Evolutionary conservation across 345 rosid genomes (phyloP), one percentile per base, ranked within the genome.

Genomic region (Eucalyptus cloeziana): DNA sequence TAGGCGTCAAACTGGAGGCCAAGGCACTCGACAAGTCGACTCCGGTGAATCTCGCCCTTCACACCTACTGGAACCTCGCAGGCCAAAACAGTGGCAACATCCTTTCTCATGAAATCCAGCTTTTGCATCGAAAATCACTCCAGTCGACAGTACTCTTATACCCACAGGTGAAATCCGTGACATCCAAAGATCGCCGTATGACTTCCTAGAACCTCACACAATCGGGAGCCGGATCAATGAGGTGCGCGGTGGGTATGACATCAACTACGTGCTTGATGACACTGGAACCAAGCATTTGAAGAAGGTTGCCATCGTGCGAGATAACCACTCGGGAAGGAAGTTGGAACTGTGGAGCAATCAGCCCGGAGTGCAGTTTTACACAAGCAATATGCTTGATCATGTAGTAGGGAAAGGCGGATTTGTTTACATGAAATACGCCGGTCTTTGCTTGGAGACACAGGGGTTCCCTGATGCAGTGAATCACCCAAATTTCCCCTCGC

Each of bases 391-490:
- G 94, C 3, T 97, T 91, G 90, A 90, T 21, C 27, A 90, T 40
- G 95, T 91, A 10, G 87, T 86, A 37, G 98, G 99, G 24, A 96
- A 95, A 93, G 94, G 45, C 22, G 91, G 94, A n/a, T 79, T 80
- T 43, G 93, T 94, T n/a, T 98, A 95, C 87, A 10, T 51, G 12
- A 92, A 92, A 49, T 89, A 94, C 86, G 98, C 92, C 1, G 99
- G 95, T 7, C 24, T 96, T 51, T 92, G 95, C 88, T 90, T 95
- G 92, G 96, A 97, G 96, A 96, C 98, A 67, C 99, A 94, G 88
- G 99, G 96, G 6, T 97, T 96, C 44, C 99, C 98, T 0, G 97
- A 96, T 90, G 90, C 98, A 1, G 99, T 98, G 31, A 95, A 98
- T 88, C 95, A 95, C 30, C 93, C 90, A 7, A 92, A 93, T 86